Evolutionary conservation across 768 basidiomycete genomes (phyloP).

Genomic region (Podaxis carcinomalis): DNA sequence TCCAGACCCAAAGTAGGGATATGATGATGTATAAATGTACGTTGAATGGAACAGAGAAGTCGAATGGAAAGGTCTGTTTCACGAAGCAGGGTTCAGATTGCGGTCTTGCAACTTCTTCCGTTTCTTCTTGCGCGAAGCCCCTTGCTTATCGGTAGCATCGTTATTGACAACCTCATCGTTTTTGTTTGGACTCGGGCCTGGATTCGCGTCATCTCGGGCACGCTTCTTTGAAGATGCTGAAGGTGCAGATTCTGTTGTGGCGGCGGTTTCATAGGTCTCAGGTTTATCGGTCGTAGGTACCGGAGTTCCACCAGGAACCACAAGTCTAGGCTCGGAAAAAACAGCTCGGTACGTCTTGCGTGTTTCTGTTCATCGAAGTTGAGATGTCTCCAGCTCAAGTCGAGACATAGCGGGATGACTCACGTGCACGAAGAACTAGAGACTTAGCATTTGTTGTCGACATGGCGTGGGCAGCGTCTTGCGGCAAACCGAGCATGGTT

Average conservation of each 20-base stretch:
- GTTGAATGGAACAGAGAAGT: too few species aligned
- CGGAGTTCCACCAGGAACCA: conserved; percentile 42
- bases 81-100: neutral
- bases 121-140: conserved; percentile 4
- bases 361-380: conserved; percentile 48
- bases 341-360: conserved; percentile 79
- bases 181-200: neutral
- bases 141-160: neutral
- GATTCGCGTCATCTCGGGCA: neutral
- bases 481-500: conserved; percentile 60
- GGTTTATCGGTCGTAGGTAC: neutral
- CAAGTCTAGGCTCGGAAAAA: conserved; percentile 67
- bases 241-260: neutral
- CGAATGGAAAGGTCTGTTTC: neutral
- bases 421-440: conserved; percentile 69
- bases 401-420: conserved; percentile 23
- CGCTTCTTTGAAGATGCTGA: neutral
- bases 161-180: neutral
- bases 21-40: too few species aligned
- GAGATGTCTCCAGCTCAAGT: neutral
- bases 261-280: neutral
- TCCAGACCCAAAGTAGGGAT: too few species aligned
- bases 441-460: conserved; percentile 60
- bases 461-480: conserved; percentile 63
- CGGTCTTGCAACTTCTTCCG: neutral